Base-by-base conservation (phyloP, 139 green algal species). In the Auxenochlorella pyrenoidosa region DNA sequence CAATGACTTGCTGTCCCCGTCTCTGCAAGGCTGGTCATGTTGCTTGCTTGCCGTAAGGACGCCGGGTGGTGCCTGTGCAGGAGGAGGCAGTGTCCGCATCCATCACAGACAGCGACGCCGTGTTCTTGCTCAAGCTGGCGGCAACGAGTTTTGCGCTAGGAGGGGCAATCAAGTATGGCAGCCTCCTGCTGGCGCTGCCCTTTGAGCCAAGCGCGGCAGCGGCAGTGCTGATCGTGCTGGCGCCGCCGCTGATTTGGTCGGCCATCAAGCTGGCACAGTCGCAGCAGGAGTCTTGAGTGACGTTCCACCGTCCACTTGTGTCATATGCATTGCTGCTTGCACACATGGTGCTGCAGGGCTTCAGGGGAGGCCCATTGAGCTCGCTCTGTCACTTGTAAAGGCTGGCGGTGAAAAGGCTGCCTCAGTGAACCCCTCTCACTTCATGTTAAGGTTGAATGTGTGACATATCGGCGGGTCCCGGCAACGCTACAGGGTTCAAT, bases 131-230 rank as follows among this genome's bases (percentile, higher is more conserved):
- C 19, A 94, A 93, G 43, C 41, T 94, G 24, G 73, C 68, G 21
- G 71, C 21, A 13, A n/a, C 89, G 1, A 91, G 79, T 16, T 72
- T 90, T 34, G 79, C 87, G 88, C 91, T 88, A 16, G 93, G 91
- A 34, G 76, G 68, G 22, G 70, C 73, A 0, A 91, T 96, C 68
- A 96, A 96, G 90, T 96, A 96, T 85, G 94, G 94, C 30, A 93
- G 87, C 3, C 75, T 96, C 40, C 28, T 93, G 0, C 58, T 89
- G 0, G 86, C 89, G 24, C 38, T 91, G 36, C 91, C 94, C 4
- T 95, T 96, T 54, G 38, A 92, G 54, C 83, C 93, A 32, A 93
- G 90, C 58, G 21, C 59, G 1, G 58, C 79, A 3, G 78, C 92
- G 2, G 93, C 92, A 5, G 5, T 92, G 0, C n/a, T 26, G 16